Evolutionary conservation across 2,329 filamentous ascomycete species (phyloP).

Genomic region (Pseudohalonectria lignicola): DNA sequence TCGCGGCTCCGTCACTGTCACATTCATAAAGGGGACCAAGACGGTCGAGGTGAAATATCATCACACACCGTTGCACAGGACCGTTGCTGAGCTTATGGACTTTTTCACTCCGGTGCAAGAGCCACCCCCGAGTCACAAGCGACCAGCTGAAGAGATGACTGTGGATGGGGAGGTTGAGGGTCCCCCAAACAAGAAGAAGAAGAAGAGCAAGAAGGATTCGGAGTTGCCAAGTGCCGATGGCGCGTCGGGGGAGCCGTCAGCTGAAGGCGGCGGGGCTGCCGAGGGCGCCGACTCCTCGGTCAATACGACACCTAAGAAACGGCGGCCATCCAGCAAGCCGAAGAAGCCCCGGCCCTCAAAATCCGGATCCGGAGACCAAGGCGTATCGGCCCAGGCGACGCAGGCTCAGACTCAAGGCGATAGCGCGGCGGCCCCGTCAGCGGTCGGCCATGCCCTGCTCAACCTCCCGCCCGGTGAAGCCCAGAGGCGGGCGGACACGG

Average conservation of each 20-base stretch:
- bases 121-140: constrained; percentile 5
- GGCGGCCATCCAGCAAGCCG: background rate
- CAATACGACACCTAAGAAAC: constrained; percentile 1
- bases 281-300: background rate
- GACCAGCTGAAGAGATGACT: constrained; percentile 2
- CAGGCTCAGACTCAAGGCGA: background rate
- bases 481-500: constrained; percentile 35
- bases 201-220: background rate
- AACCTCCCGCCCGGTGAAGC: constrained; percentile 34
- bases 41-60: constrained; percentile 41
- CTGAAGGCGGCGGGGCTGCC: background rate
- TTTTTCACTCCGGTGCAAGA: constrained; percentile 32
- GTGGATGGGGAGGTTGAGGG: background rate
- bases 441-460: constrained; percentile 11
- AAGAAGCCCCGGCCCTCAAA: constrained; percentile 4
- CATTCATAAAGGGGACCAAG: constrained; percentile 35
- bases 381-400: background rate
- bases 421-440: background rate
- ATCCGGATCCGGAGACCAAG: background rate
- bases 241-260: background rate
- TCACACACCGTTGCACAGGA: constrained; percentile 45
- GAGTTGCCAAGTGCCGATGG: background rate
- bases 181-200: constrained; percentile 2
- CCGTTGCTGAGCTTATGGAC: constrained; percentile 37
- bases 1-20: constrained; percentile 35